A percentile compares a stretch with the other conserved stretches of the same genome.
phyloP scores from a whole-genome alignment of 129 eudicot species.

The Cynara cardunculus region DNA sequence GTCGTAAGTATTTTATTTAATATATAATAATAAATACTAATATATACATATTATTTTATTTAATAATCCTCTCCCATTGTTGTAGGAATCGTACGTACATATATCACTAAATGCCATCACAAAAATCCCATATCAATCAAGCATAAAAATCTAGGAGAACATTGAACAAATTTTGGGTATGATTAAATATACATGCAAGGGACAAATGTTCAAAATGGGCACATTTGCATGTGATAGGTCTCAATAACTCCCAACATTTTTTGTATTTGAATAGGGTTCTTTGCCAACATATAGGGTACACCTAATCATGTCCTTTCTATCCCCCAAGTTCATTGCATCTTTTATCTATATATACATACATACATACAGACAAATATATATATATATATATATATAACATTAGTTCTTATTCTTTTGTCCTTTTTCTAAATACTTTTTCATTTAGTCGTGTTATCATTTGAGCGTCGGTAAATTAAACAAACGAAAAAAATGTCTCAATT shows the following conservation, averaged over 20 bases:
- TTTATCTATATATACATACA: not conserved
- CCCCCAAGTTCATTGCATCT: slow-evolving; percentile 35
- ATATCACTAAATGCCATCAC: slow-evolving; percentile 21
- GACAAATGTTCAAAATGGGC: slow-evolving; percentile 16
- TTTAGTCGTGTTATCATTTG: not conserved
- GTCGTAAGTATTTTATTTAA: too few relatives aligned
- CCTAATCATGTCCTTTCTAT: slow-evolving; percentile 9
- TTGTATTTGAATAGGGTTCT: slow-evolving; percentile 14
- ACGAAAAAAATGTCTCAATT: not conserved
- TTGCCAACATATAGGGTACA: slow-evolving; percentile 28
- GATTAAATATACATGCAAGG: slow-evolving; percentile 9
- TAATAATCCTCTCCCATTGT: not conserved
- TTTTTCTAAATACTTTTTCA: not conserved
- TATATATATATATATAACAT: not conserved
- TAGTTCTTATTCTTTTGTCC: not conserved
- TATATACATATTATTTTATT: not conserved
- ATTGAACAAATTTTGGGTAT: slow-evolving; percentile 13
- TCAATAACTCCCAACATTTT: slow-evolving; percentile 21
- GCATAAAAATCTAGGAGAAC: slow-evolving; percentile 27
- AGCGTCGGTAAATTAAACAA: not conserved
- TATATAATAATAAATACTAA: not conserved
- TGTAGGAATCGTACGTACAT: slow-evolving; percentile 18
- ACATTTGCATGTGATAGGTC: slow-evolving; percentile 33
- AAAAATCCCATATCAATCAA: slow-evolving; percentile 12
- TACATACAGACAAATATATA: not conserved